A percentile compares a stretch with the other conserved stretches of the same genome.
These are phyloP conservation scores for Drosera capensis DNA, from an alignment of 148 eudicot species.

Conservation along the genomic window DNA sequence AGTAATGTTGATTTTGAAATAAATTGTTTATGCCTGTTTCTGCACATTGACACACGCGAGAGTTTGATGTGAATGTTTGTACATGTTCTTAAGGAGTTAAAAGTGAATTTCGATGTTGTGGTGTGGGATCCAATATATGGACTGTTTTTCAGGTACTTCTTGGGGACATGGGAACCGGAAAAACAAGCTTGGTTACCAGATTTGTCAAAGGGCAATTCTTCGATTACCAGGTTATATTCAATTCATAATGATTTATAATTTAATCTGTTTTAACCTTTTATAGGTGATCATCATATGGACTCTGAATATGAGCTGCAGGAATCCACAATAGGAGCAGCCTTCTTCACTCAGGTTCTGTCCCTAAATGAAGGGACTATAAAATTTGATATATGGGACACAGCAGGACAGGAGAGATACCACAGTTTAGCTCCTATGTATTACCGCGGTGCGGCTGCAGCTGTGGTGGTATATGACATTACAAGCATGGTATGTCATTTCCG, in stretches of 20 bases:
- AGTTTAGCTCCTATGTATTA: constrained; percentile 87
- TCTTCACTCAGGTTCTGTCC: constrained; percentile 58
- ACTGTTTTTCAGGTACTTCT: constrained; percentile 39
- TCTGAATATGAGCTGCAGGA: constrained; percentile 28
- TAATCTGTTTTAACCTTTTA: not conserved
- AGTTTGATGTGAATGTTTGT: no score
- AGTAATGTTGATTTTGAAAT: no score
- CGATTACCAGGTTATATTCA: constrained; percentile 38
- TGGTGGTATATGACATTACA: constrained; percentile 60
- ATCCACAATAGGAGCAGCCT: constrained; percentile 78
- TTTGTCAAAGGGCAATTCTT: constrained; percentile 69
- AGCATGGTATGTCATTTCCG: no score
- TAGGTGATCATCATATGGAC: no score
- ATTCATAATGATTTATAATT: not conserved
- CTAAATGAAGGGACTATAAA: constrained; percentile 45
- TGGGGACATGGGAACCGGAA: constrained; percentile 75
- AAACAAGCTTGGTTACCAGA: constrained; percentile 67
- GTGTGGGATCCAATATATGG: not conserved
- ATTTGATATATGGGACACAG: constrained; percentile 81
- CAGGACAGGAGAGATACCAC: constrained; percentile 71
- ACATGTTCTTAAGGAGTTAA: not conserved
- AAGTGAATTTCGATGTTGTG: not conserved
- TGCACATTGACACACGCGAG: no score
- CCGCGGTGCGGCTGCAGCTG: constrained; percentile 71
- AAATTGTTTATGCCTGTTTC: not conserved